Evolutionary conservation across 768 basidiomycete species (phyloP), one percentile per base, ranked within the genome.

Genomic region (Pilatotrama ljubarskyi): DNA sequence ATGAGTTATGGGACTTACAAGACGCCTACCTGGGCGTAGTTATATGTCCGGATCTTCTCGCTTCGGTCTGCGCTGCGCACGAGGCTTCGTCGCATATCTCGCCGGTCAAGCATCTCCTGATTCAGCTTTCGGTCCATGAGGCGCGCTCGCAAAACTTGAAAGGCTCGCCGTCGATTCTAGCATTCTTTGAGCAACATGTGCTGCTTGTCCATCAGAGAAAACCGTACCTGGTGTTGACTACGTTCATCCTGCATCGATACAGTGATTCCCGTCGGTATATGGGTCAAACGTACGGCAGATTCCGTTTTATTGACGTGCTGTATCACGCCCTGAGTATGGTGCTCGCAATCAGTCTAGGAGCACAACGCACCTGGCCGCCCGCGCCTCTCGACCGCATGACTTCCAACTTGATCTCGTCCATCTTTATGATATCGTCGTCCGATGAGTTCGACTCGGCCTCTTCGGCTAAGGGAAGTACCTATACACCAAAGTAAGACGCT

Each of bases 261-360:
- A 1, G 89, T 90, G 55, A 98, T 88, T 0, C 96, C 95, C 3
- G 93, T 91, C 1, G 97, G 96, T 14, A 90, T 75, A 68, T 99
- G 97, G 0, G 94, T 96, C 44, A 98, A 74, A 1, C 97, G 87
- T 20, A 99, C 95, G 2, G 97, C 96, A 2, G 96, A 98, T 74
- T 99, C 97, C 0, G 97, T 98, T 80, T 90, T 93, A 76, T 99
- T 99, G 68, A 98, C 97, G 74, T 98, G 96, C 90, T 98, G 64
- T 10, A 22, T 17, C 10, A 18, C 44, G 48, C 29, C 10, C 29
- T 32, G 32, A 1, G 10, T 10, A 49, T 15, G 32, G 29, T 32
- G 29, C 29, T 32, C 29, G 29, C n/a, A n/a, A n/a, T 15, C 32
- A 48, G 18, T 5, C 22, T 13, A 35, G 5, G 24, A 26, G 3